These are phyloP conservation scores for Amanita muscaria DNA, from an alignment of 768 basidiomycete genomes.

Conservation along the genomic window DNA sequence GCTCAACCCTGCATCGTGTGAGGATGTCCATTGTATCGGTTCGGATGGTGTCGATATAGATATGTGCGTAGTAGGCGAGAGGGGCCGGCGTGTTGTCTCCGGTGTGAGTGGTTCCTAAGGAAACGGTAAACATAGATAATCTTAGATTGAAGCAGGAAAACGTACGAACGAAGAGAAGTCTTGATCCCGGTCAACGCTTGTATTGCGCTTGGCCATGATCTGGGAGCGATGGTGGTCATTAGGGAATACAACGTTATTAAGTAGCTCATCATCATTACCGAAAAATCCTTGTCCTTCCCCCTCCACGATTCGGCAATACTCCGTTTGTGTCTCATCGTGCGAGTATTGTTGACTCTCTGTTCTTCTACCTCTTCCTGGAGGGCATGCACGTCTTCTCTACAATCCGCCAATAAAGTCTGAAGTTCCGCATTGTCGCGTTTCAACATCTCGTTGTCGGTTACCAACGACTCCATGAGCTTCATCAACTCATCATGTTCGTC, in stretches of 20 bases:
- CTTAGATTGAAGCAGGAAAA: neutral
- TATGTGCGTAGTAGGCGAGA: conserved; percentile 31
- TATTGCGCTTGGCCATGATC: conserved; percentile 15
- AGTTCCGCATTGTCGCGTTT: conserved; percentile 79
- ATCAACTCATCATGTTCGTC: conserved; percentile 54
- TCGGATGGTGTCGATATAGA: conserved; percentile 23
- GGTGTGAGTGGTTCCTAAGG: conserved; percentile 34
- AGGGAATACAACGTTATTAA: no score
- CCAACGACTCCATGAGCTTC: conserved; percentile 72
- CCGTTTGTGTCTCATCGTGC: conserved; percentile 19
- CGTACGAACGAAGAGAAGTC: conserved; percentile 20
- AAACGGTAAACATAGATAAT: neutral
- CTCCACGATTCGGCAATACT: conserved; percentile 4
- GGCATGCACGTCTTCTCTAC: conserved; percentile 65
- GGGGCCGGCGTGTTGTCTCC: conserved; percentile 35
- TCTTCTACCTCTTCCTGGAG: conserved; percentile 75
- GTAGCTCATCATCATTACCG: conserved; percentile 1
- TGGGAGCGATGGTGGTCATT: no score
- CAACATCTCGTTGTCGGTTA: conserved; percentile 75
- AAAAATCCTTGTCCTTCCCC: conserved; percentile 4
- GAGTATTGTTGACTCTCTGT: conserved; percentile 44
- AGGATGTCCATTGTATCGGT: no score
- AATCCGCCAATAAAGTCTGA: conserved; percentile 61
- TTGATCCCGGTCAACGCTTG: conserved; percentile 20
- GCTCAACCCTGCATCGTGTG: no score